Evolutionary conservation across 2,329 filamentous ascomycete genomes (phyloP), one percentile per base, ranked within the genome.

Genomic region (Ampelomyces quisqualis): DNA sequence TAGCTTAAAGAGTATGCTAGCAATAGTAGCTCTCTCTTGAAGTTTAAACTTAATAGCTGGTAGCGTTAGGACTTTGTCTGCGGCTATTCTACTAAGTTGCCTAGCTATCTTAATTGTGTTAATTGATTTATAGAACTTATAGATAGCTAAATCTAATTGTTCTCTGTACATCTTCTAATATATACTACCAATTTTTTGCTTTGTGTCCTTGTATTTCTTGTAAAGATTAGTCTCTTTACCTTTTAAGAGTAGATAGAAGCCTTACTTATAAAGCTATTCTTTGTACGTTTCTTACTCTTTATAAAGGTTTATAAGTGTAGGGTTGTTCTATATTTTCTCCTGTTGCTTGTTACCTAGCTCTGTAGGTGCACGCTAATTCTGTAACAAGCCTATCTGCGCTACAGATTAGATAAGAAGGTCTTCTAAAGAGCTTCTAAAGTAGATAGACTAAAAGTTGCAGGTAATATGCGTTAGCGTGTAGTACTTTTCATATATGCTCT

Each of bases 1-100:
- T n/a, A 43, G 47, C 34, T 53, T 47, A 30, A 55, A 55, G 33
- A 55, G 46, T 34, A 53, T 53, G 18, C 37, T 32, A 13, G 52
- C 47, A 21, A 51, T 40, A 15, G 34, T 46, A 5, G 37, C 49
- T 21, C 45, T 43, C 43, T 53, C 52, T n/a, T 26, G 27, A 41
- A 55, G 40, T 41, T 55, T 28, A 24, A 49, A 49, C 21, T 51
- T 28, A 39, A 41, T 13, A 20, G 43, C 28, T 36, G 31, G 49
- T 34, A 47, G 36, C 18, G 40, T 53, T 23, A 51, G 39, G 35
- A 55, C 43, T 35, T 55, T 38, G 18, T 19, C 34, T 29, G 40
- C 32, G 8, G 44, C 37, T 33, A 37, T 46, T 19, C 49, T 39
- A 39, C 37, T 47, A 13, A 53, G 45, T 36, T 55, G 40, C 43